Base-by-base conservation (phyloP, 495 filamentous ascomycete species). In the Xylaria flabelliformis region DNA sequence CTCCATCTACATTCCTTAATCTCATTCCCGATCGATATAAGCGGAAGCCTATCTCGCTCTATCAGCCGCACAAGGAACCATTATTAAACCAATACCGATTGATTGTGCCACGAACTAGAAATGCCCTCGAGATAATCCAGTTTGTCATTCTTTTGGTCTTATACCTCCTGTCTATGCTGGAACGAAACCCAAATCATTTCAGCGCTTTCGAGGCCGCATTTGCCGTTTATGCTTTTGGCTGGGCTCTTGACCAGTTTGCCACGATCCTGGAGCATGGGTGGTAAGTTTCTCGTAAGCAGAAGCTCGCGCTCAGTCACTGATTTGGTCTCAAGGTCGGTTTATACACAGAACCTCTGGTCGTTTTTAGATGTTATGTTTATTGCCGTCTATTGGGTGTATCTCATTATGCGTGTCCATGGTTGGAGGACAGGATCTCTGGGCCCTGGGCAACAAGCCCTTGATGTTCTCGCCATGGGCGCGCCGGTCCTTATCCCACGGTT, bases 281-380 rank as follows among this genome's bases (percentile, higher is more conserved):
- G 90, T 84, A 73, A 44, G 77, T 78, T 65, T 4, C 2, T 36
- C 21, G 7, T 29, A 19, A 3, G n/a, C 36, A 17, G 8, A 39
- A 36, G 50, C 21, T 34, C 21, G 21, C 59, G n/a, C 53, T 46
- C 21, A 9, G 29, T 13, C 66, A 48, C 42, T 72, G 24, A 56
- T 0, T 63, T 67, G 5, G 8, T 62, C 48, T 46, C 29, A 29
- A 92, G 91, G 91, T 84, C 87, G 59, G 91, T 93, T 8, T 92
- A 93, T 75, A 92, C 91, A 6, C 90, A 94, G 74, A 92, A 93
- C 73, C 84, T 94, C 24, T 94, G 91, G 91, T 91, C 91, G 0
- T 94, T 94, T 78, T 85, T 94, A 17, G 91, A 94, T 73, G 85
- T 91, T 41, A 88, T 87, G 24, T 94, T 93, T 76, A 83, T 86